Evolutionary conservation across 345 rosid genomes (phyloP), one percentile per base, ranked within the genome.

Genomic region (Sisymbrium irio): DNA sequence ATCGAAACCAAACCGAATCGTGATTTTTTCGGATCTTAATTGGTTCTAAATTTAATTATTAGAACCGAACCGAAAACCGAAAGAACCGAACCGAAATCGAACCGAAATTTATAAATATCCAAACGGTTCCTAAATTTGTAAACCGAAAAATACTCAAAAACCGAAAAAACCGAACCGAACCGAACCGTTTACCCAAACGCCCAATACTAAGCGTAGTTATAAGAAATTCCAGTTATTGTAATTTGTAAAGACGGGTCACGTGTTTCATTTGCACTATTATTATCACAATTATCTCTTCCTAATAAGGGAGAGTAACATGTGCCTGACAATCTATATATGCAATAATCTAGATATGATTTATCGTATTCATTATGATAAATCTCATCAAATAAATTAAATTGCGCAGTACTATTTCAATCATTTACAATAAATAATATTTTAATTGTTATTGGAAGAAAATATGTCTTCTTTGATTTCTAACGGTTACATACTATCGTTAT

Each of bases 261-360:
- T 68, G 74, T 76, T 69, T 69, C 47, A 41, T 54, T 62, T 69
- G 42, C 41, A 76, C 36, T 62, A 62, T 76, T 62, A 62, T 50
- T 44, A 62, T 67, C 73, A 60, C 46, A 68, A 61, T 61, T 25
- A 69, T 69, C 8, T 50, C 71, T 69, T 69, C 59, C 70, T 76
- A 69, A 76, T 76, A 45, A 68, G 33, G 69, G 64, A 76, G 79
- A 30, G 58, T 76, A 76, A 69, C 79, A 69, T 76, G 79, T 62
- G 75, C 36, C 54, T 76, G 59, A 62, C 71, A 76, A 76, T 76
- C 75, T 76, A 76, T 25, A 35, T 54, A 35, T 54, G 51, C 65
- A 76, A 54, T 76, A 18, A 69, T 69, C 28, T 57, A 37, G 53
- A 65, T 65, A 61, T 67, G 41, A 69, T 44, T 53, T 44, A 62